Base-by-base conservation (phyloP, 257 asterid genomes). In the Solanum infundibuliforme region DNA sequence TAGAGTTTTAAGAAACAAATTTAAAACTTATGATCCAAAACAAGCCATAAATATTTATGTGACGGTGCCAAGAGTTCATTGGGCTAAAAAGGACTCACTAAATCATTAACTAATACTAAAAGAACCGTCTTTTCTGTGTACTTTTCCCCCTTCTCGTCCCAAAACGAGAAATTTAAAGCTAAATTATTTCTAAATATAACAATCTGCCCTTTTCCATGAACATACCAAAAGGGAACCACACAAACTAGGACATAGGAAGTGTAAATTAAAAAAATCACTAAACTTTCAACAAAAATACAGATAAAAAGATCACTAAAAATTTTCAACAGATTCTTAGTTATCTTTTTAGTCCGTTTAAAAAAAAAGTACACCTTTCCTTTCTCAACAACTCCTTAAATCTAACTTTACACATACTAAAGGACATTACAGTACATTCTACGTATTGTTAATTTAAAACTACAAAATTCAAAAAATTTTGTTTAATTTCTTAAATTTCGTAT, bases 401-500 rank as follows among this genome's bases (percentile, higher is more conserved):
- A 62, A 62, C 31, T 62, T n/a, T 60, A 8, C 13, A 3, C 29
- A 1, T 6, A 6, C 14, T 41, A 11, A 41, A 11, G 48, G 14
- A 41, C 62, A 48, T 14, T 48, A 0, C 1, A 5, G 1, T 48
- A 48, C 1, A 58, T 58, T 58, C 12, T 55, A 52, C 1, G n/a
- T 52, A 52, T 18, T 18, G 0, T 52, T 18, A 16, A 18, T 55
- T 18, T 6, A 65, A 65, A 1, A 65, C 7, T 29, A 66, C 0
- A 27, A 66, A 29, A 27, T 3, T 66, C 35, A 62, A 62, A 62
- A 66, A 27, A 12, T 0, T 0, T 27, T 13, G 8, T 0, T 0
- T 0, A 25, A 25, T 25, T 66, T 66, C 20, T 12, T 66, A 25
- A 66, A 66, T 13, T 27, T 0, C 9, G 5, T 68, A 8, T 2